Conservation (phyloP, 1,284 basidiomycete genomes). For the Puccinia hordei region DNA sequence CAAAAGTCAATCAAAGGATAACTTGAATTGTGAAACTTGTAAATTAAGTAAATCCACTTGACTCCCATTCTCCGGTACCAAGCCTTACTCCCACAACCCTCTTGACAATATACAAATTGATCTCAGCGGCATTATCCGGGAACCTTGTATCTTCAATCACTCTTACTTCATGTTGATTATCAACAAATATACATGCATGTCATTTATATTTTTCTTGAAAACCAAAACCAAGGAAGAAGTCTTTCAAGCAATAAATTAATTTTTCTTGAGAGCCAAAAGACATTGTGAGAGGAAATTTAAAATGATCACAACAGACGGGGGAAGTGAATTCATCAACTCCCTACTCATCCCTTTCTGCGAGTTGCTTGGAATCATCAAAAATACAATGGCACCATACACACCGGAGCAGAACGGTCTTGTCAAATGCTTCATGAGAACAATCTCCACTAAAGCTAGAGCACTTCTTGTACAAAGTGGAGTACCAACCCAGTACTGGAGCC, state of each 20-base stretch:
- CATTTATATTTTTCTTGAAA: not conserved
- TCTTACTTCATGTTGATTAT: not conserved
- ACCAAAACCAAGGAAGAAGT: not conserved
- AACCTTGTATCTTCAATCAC: not conserved
- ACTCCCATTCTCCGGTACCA: not conserved
- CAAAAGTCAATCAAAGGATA: not conserved
- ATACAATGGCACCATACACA: not conserved
- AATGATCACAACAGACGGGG: not conserved
- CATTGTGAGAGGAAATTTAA: not conserved
- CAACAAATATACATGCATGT: not conserved
- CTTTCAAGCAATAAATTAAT: constrained; percentile 1
- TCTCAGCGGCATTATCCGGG: not conserved
- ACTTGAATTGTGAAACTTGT: not conserved
- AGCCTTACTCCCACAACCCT: not conserved
- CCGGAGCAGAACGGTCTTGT: not conserved
- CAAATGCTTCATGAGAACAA: not conserved
- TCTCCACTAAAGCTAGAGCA: not conserved
- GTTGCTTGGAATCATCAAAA: not conserved
- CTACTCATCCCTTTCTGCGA: not conserved
- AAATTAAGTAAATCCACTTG: not conserved
- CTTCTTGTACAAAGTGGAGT: not conserved
- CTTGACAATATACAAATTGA: not conserved
- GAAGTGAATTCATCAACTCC: not conserved
- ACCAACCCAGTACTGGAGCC: not conserved
- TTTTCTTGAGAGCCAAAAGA: not conserved